Evolutionary conservation across 2,329 filamentous ascomycete genomes (phyloP).

Genomic region (Simplicillium sp.): DNA sequence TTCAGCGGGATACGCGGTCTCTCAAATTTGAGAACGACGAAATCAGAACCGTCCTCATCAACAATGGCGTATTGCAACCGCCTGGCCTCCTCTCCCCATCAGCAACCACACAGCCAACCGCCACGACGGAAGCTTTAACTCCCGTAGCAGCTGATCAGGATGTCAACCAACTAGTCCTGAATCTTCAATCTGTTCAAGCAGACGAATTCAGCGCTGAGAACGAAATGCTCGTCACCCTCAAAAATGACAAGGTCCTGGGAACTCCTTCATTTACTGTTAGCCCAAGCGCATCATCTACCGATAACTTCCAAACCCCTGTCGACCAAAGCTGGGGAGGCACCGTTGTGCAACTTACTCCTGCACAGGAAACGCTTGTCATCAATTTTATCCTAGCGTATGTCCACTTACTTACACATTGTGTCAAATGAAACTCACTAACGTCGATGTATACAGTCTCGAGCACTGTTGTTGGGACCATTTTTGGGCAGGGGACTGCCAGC

Average conservation of each 20-base stretch:
- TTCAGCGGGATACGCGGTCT: conserved; percentile 26
- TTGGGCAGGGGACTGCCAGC: conserved; percentile 26
- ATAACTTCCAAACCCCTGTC: conserved; percentile 10
- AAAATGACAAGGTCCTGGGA: conserved; percentile 28
- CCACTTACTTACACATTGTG: not conserved
- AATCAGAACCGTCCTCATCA: conserved; percentile 25
- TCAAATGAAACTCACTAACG: conserved; percentile 1
- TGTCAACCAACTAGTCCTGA: no score
- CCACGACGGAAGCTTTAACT: conserved; percentile 5
- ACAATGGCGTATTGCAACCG: conserved; percentile 13
- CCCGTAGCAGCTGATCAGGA: not conserved
- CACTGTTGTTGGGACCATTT: conserved; percentile 44
- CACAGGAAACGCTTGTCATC: conserved; percentile 35
- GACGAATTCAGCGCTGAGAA: conserved; percentile 19
- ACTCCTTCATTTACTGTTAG: conserved; percentile 34
- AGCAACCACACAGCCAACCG: conserved; percentile 3
- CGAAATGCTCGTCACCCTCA: conserved; percentile 29
- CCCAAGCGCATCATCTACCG: conserved; percentile 12
- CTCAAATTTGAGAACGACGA: conserved; percentile 33
- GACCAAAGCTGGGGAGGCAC: conserved; percentile 9
- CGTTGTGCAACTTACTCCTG: conserved; percentile 19
- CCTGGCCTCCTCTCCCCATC: conserved; percentile 3
- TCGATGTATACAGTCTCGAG: conserved; percentile 35
- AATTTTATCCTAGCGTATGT: conserved; percentile 46
- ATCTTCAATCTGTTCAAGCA: no score